Base-by-base conservation (phyloP, 768 basidiomycete genomes). In the Collybiopsis confluens region DNA sequence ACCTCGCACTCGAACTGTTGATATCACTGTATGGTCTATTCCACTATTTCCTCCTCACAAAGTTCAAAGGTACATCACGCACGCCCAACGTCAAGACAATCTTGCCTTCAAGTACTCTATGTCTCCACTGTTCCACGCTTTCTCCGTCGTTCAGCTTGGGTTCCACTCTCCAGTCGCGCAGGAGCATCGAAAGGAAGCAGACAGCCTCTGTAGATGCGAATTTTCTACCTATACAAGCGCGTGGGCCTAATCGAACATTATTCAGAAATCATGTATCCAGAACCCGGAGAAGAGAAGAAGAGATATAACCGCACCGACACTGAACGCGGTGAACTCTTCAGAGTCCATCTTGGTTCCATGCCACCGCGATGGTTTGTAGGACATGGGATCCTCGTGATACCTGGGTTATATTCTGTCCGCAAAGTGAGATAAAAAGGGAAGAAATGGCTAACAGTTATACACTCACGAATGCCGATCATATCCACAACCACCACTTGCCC, bases 201-300 rank as follows among this genome's bases (percentile, higher is more conserved):
- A 83, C 73, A 1, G 73, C 70, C 59, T 85, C 81, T 0, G 70
- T 73, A 1, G 72, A 70, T 2, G 82, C 79, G 58, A 85, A 85
- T 56, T 74, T 79, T 26, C 78, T 68, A 4, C 82, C 83, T 11
- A 82, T 65, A 56, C 83, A 85, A 5, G 71, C 70, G 15, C 81
- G 73, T 26, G 80, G 79, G 44, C 78, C 78, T 74, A 56, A 33
- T 33, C 4, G 1, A 23, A 43, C 15, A 43, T 74, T 55, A 4
- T 33, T 13, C 30, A 13, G 3, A 36, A 20, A 16, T 15, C 37
- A 18, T n/a, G 33, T 21, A 51, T 36, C n/a, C 51, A 45, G 13
- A 24, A 45, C 23, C 3, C 3, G 27, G 15, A 26, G 6, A 26
- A 23, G 16, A 26, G 24, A 23, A 27, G 13, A 33, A 23, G 56